A percentile compares a stretch with the other conserved stretches of the same genome.
These are phyloP conservation scores for Xylariales sp. DNA, from an alignment of 2,329 filamentous ascomycete genomes.

Conservation along the genomic window DNA sequence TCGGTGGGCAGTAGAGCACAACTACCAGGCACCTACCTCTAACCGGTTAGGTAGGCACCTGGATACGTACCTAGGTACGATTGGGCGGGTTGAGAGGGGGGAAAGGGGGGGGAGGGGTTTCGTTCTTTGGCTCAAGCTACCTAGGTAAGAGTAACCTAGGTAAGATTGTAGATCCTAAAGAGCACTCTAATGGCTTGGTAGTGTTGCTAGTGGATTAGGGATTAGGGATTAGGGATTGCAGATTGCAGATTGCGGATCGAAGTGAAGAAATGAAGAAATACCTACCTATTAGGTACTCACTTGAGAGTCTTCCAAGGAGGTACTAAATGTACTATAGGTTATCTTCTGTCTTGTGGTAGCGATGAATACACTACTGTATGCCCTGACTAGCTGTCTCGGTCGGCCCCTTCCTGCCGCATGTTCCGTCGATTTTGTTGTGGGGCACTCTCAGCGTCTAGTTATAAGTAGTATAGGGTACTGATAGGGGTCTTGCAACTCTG, in stretches of 20 bases:
- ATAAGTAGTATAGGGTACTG: background rate
- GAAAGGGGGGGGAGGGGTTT: no score
- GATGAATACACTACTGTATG: background rate
- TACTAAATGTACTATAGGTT: no score
- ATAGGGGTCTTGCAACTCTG: constrained; percentile 16
- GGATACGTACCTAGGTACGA: no score
- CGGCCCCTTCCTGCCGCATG: constrained; percentile 30
- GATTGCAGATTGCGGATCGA: constrained; percentile 10
- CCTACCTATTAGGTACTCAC: no score
- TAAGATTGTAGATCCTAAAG: background rate
- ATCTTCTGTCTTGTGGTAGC: background rate
- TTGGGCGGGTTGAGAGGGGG: no score
- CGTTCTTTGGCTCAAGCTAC: no score
- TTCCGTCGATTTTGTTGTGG: constrained; percentile 23
- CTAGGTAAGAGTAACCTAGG: no score
- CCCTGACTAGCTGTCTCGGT: constrained; percentile 29
- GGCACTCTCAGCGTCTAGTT: constrained; percentile 1
- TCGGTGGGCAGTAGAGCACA: no score
- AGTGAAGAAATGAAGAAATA: background rate
- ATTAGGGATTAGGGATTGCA: no score
- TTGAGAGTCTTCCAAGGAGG: background rate
- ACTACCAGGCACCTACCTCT: no score
- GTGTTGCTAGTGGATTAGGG: background rate
- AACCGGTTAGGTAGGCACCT: no score
- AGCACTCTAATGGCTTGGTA: background rate